Base-by-base conservation (phyloP, 495 filamentous ascomycete species). In the Lasiosphaeria miniovina region DNA sequence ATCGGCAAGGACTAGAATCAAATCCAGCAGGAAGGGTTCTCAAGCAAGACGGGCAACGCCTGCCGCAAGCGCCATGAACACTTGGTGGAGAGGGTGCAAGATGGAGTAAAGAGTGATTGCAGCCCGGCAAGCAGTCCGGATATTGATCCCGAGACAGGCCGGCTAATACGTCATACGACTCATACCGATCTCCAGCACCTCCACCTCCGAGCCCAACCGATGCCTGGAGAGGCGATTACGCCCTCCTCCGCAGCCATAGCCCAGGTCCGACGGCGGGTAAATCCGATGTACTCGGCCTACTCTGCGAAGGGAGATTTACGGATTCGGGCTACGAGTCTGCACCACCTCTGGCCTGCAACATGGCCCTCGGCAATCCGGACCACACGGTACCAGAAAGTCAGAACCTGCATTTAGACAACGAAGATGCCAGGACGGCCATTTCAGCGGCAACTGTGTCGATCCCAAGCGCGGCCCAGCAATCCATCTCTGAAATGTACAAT, bases 21-120 rank as follows among this genome's bases (percentile, higher is more conserved):
- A 41, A 90, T 90, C 62, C 82, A 87, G 54, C 74, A 74, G 54
- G 78, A 75, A 46, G 80, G 85, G 69, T 90, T 90, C 66, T 86
- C 85, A 7, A 74, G 71, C 63, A 90, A 90, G 73, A 86, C 86
- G 6, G 78, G 86, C 31, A 90, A 90, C 70, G 87, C 88, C 31
- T 90, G 88, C 73, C 85, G 88, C 5, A 90, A 90, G 68, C 78
- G 88, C 41, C 85, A 90, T 65, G 88, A 90, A 71, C 74, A 87
- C 34, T 71, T 90, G 63, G 83, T 90, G 80, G 86, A 88, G 68
- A 24, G 24, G 24, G 24, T 2, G 24, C 24, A 24, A 24, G 24
- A 24, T 24, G 24, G 2, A 24, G 24, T 2, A 24, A 24, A 24
- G 24, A 24, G 24, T 24, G 24, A 24, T 24, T 24, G 24, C 2